A percentile compares a stretch with the other conserved stretches of the same genome.
These are phyloP conservation scores for Patellifolia procumbens DNA, from an alignment of 179 eudicot species.

Conservation along the genomic window DNA sequence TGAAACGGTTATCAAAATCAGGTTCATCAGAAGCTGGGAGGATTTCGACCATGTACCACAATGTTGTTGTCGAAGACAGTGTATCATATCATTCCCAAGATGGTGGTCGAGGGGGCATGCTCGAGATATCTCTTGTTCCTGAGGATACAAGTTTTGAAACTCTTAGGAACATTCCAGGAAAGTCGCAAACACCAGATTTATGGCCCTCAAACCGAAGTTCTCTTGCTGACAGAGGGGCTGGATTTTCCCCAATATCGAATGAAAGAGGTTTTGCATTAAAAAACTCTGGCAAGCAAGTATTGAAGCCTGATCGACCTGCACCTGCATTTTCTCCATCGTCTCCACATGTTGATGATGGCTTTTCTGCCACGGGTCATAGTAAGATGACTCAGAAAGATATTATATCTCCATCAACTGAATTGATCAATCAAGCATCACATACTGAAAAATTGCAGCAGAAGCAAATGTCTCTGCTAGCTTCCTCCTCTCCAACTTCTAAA, in stretches of 20 bases:
- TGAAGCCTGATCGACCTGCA: conserved; percentile 25
- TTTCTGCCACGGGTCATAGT: conserved; percentile 19
- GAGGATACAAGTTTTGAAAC: conserved; percentile 40
- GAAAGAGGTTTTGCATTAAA: conserved; percentile 30
- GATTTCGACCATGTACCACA: conserved; percentile 51
- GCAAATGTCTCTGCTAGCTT: conserved; percentile 22
- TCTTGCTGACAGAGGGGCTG: conserved; percentile 32
- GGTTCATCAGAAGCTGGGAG: conserved; percentile 78
- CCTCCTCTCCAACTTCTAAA: conserved; percentile 35
- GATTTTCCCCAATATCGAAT: conserved; percentile 18
- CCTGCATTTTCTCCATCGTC: conserved; percentile 21
- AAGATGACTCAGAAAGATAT: conserved; percentile 26
- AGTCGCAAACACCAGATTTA: conserved; percentile 31
- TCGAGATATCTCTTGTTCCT: conserved; percentile 57
- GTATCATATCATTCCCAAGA: conserved; percentile 42
- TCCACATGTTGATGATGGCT: conserved; percentile 25
- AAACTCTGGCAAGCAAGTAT: conserved; percentile 18
- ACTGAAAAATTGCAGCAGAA: conserved; percentile 21
- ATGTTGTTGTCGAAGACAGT: conserved; percentile 60
- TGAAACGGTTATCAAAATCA: conserved; percentile 62
- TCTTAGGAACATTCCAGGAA: conserved; percentile 34
- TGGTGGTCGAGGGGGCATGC: conserved; percentile 40
- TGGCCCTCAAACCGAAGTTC: conserved; percentile 48
- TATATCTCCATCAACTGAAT: conserved; percentile 23
- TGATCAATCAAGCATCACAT: conserved; percentile 26